Evolutionary conservation across 2,329 filamentous ascomycete genomes (phyloP).

Genomic region (Gaeumannomyces tritici): DNA sequence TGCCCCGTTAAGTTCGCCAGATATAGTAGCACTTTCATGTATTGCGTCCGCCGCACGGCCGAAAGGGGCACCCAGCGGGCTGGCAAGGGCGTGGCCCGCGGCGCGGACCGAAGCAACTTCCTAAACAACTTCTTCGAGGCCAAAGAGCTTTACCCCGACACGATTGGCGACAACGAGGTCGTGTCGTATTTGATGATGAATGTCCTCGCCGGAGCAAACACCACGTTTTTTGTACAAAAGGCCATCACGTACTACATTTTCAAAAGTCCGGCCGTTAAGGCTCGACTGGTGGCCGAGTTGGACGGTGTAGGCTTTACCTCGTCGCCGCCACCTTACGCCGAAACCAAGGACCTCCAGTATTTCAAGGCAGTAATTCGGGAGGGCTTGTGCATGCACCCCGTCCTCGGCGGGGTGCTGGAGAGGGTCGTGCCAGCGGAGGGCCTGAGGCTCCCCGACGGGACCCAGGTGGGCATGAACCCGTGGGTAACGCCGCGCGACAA

Average conservation of each 20-base stretch:
- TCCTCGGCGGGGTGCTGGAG: slow-evolving; percentile 13
- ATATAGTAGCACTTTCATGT: slow-evolving; percentile 16
- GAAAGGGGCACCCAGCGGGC: slow-evolving; percentile 9
- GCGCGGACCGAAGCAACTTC: slow-evolving; percentile 20
- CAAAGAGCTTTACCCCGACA: slow-evolving; percentile 20
- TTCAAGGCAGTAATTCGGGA: slow-evolving; percentile 28
- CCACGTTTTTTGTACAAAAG: slow-evolving; percentile 10
- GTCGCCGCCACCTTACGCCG: slow-evolving; percentile 2
- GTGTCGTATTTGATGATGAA: slow-evolving; percentile 24
- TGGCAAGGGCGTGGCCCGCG: slow-evolving; percentile 15
- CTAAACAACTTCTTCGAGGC: slow-evolving; percentile 29
- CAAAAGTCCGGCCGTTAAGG: slow-evolving; percentile 15
- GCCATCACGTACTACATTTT: slow-evolving; percentile 24
- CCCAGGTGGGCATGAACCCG: slow-evolving; percentile 9
- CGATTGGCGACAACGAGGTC: slow-evolving; percentile 24
- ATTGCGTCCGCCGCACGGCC: slow-evolving; percentile 9
- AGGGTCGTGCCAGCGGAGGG: slow-evolving; percentile 18
- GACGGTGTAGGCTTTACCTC: neutral
- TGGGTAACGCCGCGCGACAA: neutral
- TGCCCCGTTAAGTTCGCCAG: slow-evolving; percentile 18
- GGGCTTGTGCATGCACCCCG: slow-evolving; percentile 25
- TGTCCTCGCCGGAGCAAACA: slow-evolving; percentile 23
- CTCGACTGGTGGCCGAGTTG: slow-evolving; percentile 9
- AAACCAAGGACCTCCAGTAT: slow-evolving; percentile 17
- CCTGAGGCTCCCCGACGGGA: slow-evolving; percentile 16